phyloP scores from a whole-genome alignment of 2,329 filamentous ascomycete species.

The Neoascochyta sp. region DNA sequence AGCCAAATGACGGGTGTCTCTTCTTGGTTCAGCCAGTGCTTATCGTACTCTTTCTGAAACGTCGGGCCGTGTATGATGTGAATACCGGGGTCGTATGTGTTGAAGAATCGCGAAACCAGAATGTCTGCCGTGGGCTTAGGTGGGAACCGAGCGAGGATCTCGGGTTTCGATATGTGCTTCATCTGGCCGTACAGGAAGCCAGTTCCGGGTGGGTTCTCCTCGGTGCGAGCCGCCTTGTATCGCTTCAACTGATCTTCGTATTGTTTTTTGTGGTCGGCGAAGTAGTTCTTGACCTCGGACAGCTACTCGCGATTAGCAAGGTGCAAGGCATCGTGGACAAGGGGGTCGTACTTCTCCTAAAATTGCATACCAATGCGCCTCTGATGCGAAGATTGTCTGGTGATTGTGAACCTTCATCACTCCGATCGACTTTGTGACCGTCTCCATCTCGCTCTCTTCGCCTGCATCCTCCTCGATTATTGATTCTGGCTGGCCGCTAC shows the following conservation, averaged over 20 bases:
- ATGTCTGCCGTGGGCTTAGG: constrained; percentile 78
- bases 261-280: constrained; percentile 80
- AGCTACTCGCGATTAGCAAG: constrained; percentile 52
- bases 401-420: constrained; percentile 53
- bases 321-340: background rate
- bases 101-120: constrained; percentile 85
- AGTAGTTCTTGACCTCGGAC: constrained; percentile 90
- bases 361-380: constrained; percentile 53
- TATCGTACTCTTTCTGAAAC: constrained; percentile 66
- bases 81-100: constrained; percentile 65
- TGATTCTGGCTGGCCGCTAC: constrained; percentile 53
- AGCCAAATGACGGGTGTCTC: constrained; percentile 75
- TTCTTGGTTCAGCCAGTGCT: constrained; percentile 67
- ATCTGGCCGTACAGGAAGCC: constrained; percentile 74
- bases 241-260: constrained; percentile 76
- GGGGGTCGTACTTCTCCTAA: constrained; percentile 45
- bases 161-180: constrained; percentile 65
- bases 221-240: constrained; percentile 63
- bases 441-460: constrained; percentile 61
- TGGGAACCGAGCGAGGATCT: constrained; percentile 76
- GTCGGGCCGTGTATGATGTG: constrained; percentile 64
- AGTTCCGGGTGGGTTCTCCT: constrained; percentile 59
- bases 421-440: constrained; percentile 49
- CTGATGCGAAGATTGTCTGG: constrained; percentile 47
- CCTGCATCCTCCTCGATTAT: constrained; percentile 51